These are phyloP conservation scores for Candida yuanshanica DNA, from an alignment of 805 yeast genomes.

Conservation along the genomic window DNA sequence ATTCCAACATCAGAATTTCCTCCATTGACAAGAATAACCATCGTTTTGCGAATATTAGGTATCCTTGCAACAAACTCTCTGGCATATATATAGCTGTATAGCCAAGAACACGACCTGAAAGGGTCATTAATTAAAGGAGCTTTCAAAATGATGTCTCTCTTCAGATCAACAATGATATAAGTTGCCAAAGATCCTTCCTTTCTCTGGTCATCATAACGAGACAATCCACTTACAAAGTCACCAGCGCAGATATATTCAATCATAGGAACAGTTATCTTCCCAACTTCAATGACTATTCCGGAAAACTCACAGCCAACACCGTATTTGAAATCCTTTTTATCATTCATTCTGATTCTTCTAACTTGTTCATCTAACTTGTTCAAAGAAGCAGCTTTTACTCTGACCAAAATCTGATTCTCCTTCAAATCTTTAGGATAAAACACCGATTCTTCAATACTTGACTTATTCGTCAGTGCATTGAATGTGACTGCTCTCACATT, in stretches of 20 bases:
- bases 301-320: background rate
- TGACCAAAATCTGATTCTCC: background rate
- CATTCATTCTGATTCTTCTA: background rate
- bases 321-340: background rate
- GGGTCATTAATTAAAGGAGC: background rate
- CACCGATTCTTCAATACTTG: background rate
- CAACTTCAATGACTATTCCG: background rate
- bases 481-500: too few species aligned
- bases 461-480: background rate
- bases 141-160: background rate
- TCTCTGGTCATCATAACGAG: background rate
- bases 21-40: background rate
- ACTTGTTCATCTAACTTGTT: background rate
- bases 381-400: background rate
- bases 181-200: background rate
- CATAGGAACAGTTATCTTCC: background rate
- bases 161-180: background rate
- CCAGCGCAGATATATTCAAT: background rate
- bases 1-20: background rate
- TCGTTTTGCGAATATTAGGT: background rate
- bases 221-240: background rate
- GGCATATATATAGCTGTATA: background rate
- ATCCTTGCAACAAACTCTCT: background rate
- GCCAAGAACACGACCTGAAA: background rate
- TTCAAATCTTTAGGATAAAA: background rate